phyloP scores from a whole-genome alignment of 2,329 filamentous ascomycete genomes.

The Purpureocillium lavendulum region DNA sequence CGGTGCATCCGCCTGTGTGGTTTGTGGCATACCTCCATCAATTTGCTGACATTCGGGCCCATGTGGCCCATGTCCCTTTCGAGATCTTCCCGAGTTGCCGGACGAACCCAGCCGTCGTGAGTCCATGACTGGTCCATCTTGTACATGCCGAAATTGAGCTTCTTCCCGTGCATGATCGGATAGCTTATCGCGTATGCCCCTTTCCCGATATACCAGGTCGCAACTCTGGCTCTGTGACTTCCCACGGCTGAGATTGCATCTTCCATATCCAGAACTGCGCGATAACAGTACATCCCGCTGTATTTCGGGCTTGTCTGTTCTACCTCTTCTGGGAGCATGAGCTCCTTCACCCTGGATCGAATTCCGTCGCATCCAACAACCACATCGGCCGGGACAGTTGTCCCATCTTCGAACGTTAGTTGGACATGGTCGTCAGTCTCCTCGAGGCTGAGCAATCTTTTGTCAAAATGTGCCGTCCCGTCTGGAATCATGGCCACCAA shows the following conservation, averaged over 20 bases:
- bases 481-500: constrained; percentile 6
- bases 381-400: constrained; percentile 7
- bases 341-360: constrained; percentile 5
- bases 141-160: constrained; percentile 6
- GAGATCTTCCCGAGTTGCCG: constrained; percentile 2
- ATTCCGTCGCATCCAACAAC: constrained; percentile 18
- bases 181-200: constrained; percentile 4
- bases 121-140: constrained; percentile 1
- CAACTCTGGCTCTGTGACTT: constrained; percentile 4
- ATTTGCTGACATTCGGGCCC: constrained; percentile 8
- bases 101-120: constrained; percentile 1
- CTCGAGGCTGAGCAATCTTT: no score
- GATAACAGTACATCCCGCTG: constrained; percentile 9
- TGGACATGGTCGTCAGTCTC: no score
- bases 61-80: constrained; percentile 8
- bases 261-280: constrained; percentile 8
- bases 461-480: no score
- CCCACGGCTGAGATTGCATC: constrained; percentile 5
- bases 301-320: constrained; percentile 5
- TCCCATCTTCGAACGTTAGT: constrained; percentile 8
- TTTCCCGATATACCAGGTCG: constrained; percentile 5
- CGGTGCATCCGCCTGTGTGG: background rate
- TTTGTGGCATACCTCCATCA: constrained; percentile 3
- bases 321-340: constrained; percentile 2
- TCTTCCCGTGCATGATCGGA: constrained; percentile 5